Base-by-base conservation (phyloP, 192 early-diverging fungal genomes). In the Phlyctochytrium bullatum region DNA sequence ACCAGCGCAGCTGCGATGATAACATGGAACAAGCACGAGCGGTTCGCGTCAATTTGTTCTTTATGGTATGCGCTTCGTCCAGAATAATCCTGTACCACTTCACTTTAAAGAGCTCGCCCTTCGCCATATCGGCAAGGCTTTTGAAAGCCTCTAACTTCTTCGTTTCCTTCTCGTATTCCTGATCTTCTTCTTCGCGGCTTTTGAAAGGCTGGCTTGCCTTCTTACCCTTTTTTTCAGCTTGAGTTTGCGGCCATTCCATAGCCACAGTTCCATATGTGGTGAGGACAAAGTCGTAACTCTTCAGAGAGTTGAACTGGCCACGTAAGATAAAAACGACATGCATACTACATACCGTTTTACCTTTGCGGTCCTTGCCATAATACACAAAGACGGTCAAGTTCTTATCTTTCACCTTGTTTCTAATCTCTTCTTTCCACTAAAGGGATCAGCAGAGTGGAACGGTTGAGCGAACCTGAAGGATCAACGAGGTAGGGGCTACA, bases 341-440 rank as follows among this genome's bases (percentile, higher is more conserved):
- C 23, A 2, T 23, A 1, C 24, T 14, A 61, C 33, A 10, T 2
- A 28, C 24, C 2, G 34, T 20, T n/a, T 23, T 0, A 16, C 47
- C 62, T 27, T 34, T 68, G 10, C 59, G 40, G 17, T 52, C 57
- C 35, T 65, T 59, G 1, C 88, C 88, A 69, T 93, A 88, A 64
- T 91, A 88, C 1, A 92, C 35, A 20, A 84, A 62, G 10, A 90
- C 80, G 20, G 78, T 84, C 1, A 92, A 70, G 0, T 65, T 36
- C 2, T 83, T 78, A 0, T 74, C 71, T 2, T 66, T 60, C 1
- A 88, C 81, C 67, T 87, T 88, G n/a, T 67, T 73, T 31, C 69
- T 33, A 17, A 92, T 71, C 70, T 94, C 92, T 31, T 74, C 72
- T 29, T 74, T 72, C 92, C 92, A 94, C 52, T 76, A 56, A 4